Percentiles rank a stretch among this genome's conserved stretches.
Conservation (phyloP, 75 land plant species). For the Cunninghamia lanceolata region DNA sequence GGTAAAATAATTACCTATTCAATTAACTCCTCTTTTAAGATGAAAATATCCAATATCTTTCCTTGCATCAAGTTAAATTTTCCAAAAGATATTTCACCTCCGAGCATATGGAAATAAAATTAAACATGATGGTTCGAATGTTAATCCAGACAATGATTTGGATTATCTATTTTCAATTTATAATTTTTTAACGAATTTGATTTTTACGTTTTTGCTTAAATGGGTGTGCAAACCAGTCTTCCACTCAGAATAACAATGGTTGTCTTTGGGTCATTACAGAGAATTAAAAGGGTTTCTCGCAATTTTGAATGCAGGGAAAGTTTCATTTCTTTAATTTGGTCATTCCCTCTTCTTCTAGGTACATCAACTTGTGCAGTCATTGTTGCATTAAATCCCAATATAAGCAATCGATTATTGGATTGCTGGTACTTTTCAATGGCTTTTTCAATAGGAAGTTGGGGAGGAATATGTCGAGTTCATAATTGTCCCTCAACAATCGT, state of each 20-base stretch:
- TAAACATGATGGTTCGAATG: no score
- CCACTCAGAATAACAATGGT: conserved; percentile 93
- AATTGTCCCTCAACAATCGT: conserved; percentile 90
- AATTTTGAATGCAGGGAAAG: conserved; percentile 78
- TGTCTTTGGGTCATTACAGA: conserved; percentile 83
- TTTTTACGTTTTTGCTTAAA: no score
- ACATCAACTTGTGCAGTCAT: conserved; percentile 79
- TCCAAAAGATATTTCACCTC: no score
- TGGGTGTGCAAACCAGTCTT: no score
- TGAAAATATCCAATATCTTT: no score
- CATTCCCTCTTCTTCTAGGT: conserved; percentile 76
- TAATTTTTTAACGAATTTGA: no score
- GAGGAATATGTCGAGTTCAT: conserved; percentile 75
- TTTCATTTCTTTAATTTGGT: conserved; percentile 94
- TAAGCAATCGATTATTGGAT: conserved; percentile 81
- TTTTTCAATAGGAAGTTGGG: conserved; percentile 48
- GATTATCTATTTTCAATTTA: no score
- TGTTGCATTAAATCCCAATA: conserved; percentile 91
- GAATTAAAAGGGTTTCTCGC: conserved; percentile 44
- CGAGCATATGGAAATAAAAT: no score
- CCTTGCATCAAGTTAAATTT: no score
- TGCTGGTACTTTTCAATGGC: conserved; percentile 62
- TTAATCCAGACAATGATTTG: no score
- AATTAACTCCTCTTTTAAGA: no score
- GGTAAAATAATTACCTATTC: no score